Base-by-base conservation (phyloP, 306 rosid species). In the Phaseolus lunatus region DNA sequence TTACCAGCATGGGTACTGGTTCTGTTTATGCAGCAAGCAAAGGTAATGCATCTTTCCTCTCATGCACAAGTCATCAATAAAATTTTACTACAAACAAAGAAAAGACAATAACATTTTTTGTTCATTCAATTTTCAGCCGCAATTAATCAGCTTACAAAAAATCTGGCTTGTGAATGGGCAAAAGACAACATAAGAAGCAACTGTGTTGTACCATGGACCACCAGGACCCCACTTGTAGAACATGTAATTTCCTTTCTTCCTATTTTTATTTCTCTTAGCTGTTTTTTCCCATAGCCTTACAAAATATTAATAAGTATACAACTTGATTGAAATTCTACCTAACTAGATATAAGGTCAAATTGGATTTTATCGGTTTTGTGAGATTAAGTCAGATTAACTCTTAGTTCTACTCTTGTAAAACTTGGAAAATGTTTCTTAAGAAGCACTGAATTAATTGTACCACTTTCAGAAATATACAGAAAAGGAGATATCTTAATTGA, bases 131-230 rank as follows among this genome's bases (percentile, higher is more conserved):
- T 84, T 61, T 61, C 93, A 95, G 98, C 92, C 86, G 97, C 97
- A 70, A 86, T 92, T 24, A 90, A 95, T 87, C 98, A 95, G 84
- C 90, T 95, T 39, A 85, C 91, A 5, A 90, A 87, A 74, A 82
- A 74, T 81, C 77, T 95, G 80, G 96, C 96, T 81, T 95, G 97
- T 71, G 97, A 95, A 83, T 95, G 97, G 97, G 97, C 97, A 12
- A 84, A 89, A 79, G 97, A 92, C 82, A 89, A 85, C 78, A 92
- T 95, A 86, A 87, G 98, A 85, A 81, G 83, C 87, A 95, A 95
- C n/a, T 76, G 84, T 81, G 96, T 95, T 67, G 87, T 89, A 48
- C 97, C 97, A 37, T 92, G 97, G 97, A 85, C 83, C 71, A 89
- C 90, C 70, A 87, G 77, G 75, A 92, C 96, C 24, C 82, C 97